These are phyloP conservation scores for Oryza rufipogon DNA, from an alignment of 176 grass and related monocot species.

Conservation along the genomic window DNA sequence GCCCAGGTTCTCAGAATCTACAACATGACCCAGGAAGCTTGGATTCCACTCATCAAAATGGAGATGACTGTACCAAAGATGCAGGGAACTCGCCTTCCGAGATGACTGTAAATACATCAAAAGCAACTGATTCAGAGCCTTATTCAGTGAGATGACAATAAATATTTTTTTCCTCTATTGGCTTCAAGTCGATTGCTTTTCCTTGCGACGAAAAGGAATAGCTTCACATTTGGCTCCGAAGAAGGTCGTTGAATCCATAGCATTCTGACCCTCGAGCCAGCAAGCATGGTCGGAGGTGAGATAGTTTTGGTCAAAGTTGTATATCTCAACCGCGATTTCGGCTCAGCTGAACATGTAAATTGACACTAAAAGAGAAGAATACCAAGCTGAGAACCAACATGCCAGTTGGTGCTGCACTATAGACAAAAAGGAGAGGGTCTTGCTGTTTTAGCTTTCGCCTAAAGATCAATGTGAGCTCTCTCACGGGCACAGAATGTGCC, in stretches of 20 bases:
- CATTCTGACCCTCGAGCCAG: not conserved
- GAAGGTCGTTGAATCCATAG: not conserved
- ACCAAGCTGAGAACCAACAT: constrained; percentile 6
- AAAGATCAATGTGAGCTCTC: constrained; percentile 32
- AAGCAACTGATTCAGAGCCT: constrained; percentile 42
- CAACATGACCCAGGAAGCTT: constrained; percentile 30
- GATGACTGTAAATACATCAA: constrained; percentile 34
- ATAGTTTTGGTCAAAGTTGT: constrained; percentile 42
- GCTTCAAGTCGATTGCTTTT: constrained; percentile 7
- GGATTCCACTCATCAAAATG: constrained; percentile 24
- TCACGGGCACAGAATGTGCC: constrained; percentile 36
- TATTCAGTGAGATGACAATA: constrained; percentile 53
- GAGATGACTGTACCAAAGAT: constrained; percentile 28
- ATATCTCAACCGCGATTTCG: constrained; percentile 42
- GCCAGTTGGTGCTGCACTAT: constrained; percentile 11
- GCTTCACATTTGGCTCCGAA: constrained; percentile 13
- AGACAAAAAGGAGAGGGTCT: not conserved
- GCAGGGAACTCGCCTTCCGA: constrained; percentile 35
- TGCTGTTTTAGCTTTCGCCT: constrained; percentile 21
- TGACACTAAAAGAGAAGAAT: constrained; percentile 36
- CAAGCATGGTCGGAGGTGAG: constrained; percentile 28
- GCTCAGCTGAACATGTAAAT: constrained; percentile 47
- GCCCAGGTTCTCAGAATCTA: constrained; percentile 34
- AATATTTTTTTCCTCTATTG: constrained; percentile 21
- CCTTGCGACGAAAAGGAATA: constrained; percentile 16